Conservation (phyloP, 164 flowering plant genomes). For the Macadamia tetraphylla region DNA sequence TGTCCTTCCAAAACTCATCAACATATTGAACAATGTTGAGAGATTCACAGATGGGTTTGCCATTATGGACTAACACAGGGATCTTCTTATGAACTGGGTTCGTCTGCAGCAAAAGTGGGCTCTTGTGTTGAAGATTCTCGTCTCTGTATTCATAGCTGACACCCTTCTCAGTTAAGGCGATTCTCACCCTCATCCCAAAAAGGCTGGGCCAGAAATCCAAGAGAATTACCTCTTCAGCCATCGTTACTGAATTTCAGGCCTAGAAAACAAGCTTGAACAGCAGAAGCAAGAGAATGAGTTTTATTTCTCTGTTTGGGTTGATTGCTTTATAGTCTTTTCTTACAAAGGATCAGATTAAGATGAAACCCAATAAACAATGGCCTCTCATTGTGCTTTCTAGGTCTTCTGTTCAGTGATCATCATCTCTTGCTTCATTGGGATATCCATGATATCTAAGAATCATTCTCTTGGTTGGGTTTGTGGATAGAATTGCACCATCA, state of each 20-base stretch:
- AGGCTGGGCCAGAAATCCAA: background rate
- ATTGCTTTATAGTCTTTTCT: no score
- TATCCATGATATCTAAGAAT: no score
- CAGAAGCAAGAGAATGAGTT: no score
- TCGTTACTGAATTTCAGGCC: background rate
- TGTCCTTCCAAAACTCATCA: slow-evolving; percentile 16
- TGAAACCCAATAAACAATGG: no score
- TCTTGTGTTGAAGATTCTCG: slow-evolving; percentile 6
- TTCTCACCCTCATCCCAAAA: background rate
- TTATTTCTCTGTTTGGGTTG: no score
- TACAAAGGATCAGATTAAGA: no score
- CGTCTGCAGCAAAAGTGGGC: slow-evolving; percentile 11
- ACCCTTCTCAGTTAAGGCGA: slow-evolving; percentile 1
- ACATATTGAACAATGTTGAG: slow-evolving; percentile 20
- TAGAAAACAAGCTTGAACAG: no score
- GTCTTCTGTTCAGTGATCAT: no score
- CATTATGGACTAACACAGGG: slow-evolving; percentile 20
- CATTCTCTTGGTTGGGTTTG: no score
- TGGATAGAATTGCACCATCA: no score
- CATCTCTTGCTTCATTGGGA: no score
- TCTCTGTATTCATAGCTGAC: slow-evolving; percentile 3
- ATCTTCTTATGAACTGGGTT: slow-evolving; percentile 21
- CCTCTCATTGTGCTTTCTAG: no score
- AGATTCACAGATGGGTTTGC: slow-evolving; percentile 21
- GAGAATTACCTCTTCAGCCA: background rate